phyloP scores from a whole-genome alignment of 2,329 filamentous ascomycete species.

The Aspergillus floridensis region DNA sequence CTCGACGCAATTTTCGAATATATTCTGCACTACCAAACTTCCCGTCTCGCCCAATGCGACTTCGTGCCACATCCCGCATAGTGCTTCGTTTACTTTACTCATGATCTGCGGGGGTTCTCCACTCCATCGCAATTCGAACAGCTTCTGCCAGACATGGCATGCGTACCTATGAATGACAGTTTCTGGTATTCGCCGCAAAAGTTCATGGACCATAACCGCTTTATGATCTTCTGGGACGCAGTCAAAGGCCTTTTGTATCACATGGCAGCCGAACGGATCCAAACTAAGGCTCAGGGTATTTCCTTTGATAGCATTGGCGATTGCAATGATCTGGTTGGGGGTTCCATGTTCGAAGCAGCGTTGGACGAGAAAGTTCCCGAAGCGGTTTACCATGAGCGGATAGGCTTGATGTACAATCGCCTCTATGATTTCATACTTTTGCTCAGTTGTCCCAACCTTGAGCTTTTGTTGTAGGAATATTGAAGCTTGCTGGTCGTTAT shows the following conservation, averaged over 20 bases:
- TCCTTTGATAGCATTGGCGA: slow-evolving; percentile 89
- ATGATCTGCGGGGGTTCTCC: slow-evolving; percentile 96
- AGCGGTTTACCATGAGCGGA: slow-evolving; percentile 94
- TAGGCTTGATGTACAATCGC: slow-evolving; percentile 94
- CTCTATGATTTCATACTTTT: slow-evolving; percentile 96
- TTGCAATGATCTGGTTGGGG: slow-evolving; percentile 88
- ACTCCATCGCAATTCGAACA: slow-evolving; percentile 96
- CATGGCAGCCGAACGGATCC: slow-evolving; percentile 98
- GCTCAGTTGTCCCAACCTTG: slow-evolving; percentile 89
- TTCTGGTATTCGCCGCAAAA: slow-evolving; percentile 91
- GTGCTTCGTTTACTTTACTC: slow-evolving; percentile 94
- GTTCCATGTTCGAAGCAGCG: slow-evolving; percentile 98
- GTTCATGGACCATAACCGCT: slow-evolving; percentile 96
- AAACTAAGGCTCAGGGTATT: slow-evolving; percentile 93
- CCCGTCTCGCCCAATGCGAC: slow-evolving; percentile 96
- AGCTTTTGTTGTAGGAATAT: slow-evolving; percentile 99
- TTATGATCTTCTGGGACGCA: slow-evolving; percentile 97
- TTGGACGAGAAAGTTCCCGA: slow-evolving; percentile 97
- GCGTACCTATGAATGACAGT: slow-evolving; percentile 98
- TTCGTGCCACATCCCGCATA: slow-evolving; percentile 97
- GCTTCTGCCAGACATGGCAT: slow-evolving; percentile 99
- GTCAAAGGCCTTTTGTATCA: slow-evolving; percentile 98
- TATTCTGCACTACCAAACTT: slow-evolving; percentile 97
- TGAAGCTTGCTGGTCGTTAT: slow-evolving; percentile 97
- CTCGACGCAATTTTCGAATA: slow-evolving; percentile 98